phyloP scores from a whole-genome alignment of 2,329 filamentous ascomycete species.

The Pseudocercospora vitis region DNA sequence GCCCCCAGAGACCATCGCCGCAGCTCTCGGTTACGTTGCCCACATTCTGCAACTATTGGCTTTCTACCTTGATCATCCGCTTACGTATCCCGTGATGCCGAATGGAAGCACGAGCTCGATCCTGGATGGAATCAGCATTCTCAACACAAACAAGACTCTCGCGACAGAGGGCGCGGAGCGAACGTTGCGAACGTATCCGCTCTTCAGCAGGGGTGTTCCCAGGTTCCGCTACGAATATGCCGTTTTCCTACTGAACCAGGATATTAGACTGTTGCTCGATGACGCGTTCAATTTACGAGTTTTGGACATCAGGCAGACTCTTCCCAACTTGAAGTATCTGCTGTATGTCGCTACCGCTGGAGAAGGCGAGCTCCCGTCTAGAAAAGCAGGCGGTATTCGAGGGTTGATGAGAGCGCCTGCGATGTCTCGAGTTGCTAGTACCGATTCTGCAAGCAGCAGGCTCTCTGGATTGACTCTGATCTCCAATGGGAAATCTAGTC shows the following conservation, averaged over 20 bases:
- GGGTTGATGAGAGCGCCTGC: conserved; percentile 42
- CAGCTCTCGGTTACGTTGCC: conserved; percentile 77
- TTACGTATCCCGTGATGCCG: conserved; percentile 76
- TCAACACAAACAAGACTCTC: conserved; percentile 30
- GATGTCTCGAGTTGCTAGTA: conserved; percentile 26
- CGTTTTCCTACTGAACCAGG: conserved; percentile 94
- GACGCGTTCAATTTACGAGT: conserved; percentile 70
- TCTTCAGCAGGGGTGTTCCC: conserved; percentile 67
- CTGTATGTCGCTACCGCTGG: conserved; percentile 87
- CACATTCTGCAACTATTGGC: conserved; percentile 74
- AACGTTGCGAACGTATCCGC: conserved; percentile 62
- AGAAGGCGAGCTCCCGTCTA: conserved; percentile 58
- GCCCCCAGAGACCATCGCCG: conserved; percentile 71
- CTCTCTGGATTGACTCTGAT: conserved; percentile 28
- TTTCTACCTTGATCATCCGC: conserved; percentile 73
- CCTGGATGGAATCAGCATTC: conserved; percentile 65
- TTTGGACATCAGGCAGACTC: conserved; percentile 84
- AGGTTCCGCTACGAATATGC: conserved; percentile 94
- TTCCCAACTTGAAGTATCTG: conserved; percentile 91
- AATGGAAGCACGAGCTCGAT: conserved; percentile 74
- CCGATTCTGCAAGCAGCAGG: conserved; percentile 29
- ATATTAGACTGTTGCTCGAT: conserved; percentile 71
- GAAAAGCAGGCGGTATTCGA: conserved; percentile 56
- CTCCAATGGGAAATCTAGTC: conserved; percentile 24
- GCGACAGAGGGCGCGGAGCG: conserved; percentile 27